Evolutionary conservation across 352 stramenopile species (phyloP).

Genomic region (Globisporangium spiculum): DNA sequence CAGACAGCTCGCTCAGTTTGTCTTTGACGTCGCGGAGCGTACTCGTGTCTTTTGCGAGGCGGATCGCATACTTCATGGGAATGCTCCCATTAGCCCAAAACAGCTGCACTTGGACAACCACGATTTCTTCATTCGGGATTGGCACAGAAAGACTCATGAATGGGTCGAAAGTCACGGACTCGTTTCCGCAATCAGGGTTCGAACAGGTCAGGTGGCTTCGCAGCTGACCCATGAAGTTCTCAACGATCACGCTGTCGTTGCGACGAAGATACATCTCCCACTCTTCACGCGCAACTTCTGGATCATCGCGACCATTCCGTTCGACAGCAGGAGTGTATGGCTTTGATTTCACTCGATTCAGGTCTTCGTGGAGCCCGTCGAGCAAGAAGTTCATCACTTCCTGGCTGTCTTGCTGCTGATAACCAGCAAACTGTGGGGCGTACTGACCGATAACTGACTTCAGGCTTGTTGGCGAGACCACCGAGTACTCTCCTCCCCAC

Average conservation of each 20-base stretch:
- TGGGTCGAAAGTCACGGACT: constrained; percentile 88
- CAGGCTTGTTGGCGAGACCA: constrained; percentile 71
- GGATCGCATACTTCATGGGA: constrained; percentile 71
- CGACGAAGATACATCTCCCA: constrained; percentile 85
- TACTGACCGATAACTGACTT: constrained; percentile 87
- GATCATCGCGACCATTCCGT: constrained; percentile 59
- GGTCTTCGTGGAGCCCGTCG: constrained; percentile 90
- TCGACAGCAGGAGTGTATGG: constrained; percentile 77
- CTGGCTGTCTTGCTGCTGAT: constrained; percentile 90
- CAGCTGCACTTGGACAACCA: constrained; percentile 58
- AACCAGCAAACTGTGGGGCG: constrained; percentile 86
- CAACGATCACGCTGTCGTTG: constrained; percentile 91
- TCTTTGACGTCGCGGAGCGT: constrained; percentile 58
- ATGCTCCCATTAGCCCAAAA: constrained; percentile 73
- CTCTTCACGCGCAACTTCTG: constrained; percentile 68
- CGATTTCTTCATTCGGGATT: constrained; percentile 68
- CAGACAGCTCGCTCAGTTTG: constrained; percentile 48
- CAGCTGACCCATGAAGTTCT: constrained; percentile 90
- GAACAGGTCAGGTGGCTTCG: constrained; percentile 86
- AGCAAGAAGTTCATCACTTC: constrained; percentile 92
- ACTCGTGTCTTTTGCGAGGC: constrained; percentile 45
- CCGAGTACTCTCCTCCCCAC: constrained; percentile 89
- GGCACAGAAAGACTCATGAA: constrained; percentile 90
- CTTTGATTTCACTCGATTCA: constrained; percentile 86
- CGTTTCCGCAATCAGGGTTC: constrained; percentile 63